A percentile compares a stretch with the other conserved stretches of the same genome.
These are phyloP conservation scores for Plasmopara viticola DNA, from an alignment of 352 stramenopile species.

Conservation along the genomic window DNA sequence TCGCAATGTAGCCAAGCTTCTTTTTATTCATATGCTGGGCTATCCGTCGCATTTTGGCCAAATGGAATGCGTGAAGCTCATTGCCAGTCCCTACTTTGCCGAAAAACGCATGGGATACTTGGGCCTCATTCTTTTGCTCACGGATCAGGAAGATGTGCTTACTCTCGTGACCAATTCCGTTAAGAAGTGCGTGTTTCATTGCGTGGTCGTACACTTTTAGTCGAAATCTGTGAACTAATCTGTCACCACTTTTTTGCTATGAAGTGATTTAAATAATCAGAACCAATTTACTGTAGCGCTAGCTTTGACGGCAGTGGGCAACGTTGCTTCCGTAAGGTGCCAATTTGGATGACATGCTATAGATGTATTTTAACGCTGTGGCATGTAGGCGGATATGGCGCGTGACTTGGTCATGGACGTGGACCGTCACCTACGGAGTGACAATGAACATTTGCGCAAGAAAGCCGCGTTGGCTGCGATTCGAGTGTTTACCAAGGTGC, in stretches of 20 bases:
- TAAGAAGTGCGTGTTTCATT: conserved; percentile 81
- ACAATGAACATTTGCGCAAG: conserved; percentile 96
- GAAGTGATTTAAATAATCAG: conserved; percentile 88
- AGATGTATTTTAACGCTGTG: conserved; percentile 4
- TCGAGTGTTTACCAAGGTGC: conserved; percentile 91
- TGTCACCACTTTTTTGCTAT: conserved; percentile 8
- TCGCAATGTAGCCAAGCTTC: conserved; percentile 98
- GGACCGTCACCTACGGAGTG: conserved; percentile 89
- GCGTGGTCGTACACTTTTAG: not conserved
- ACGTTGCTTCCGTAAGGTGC: conserved; percentile 89
- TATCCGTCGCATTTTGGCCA: conserved; percentile 99
- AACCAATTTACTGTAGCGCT: conserved; percentile 96
- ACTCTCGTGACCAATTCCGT: conserved; percentile 99
- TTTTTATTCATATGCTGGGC: conserved; percentile 99
- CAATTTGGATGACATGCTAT: not conserved
- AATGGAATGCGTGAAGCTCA: conserved; percentile 99
- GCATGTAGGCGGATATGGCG: conserved; percentile 91
- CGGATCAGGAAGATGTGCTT: conserved; percentile 98
- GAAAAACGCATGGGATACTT: conserved; percentile 99
- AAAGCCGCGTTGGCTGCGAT: conserved; percentile 95
- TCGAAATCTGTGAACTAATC: not conserved
- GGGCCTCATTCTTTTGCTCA: conserved; percentile 96
- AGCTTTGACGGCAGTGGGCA: conserved; percentile 96
- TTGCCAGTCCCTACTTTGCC: conserved; percentile 96
- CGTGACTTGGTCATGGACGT: conserved; percentile 98